These are phyloP conservation scores for Perkinsus marinus DNA, from an alignment of 169 alveolate species.

Conservation along the genomic window DNA sequence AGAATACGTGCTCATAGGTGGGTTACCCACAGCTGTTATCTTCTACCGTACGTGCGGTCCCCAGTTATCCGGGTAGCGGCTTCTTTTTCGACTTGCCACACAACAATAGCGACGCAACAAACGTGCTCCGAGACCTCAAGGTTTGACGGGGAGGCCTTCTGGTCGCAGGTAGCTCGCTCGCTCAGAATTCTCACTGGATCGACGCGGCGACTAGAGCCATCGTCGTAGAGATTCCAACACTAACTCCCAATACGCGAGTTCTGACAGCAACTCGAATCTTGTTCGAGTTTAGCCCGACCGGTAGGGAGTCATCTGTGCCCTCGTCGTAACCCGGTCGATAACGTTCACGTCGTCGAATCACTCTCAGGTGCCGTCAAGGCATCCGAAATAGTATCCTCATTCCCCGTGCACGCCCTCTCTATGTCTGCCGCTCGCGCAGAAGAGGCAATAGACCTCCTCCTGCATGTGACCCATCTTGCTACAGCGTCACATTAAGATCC, in stretches of 20 bases:
- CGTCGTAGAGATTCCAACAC: not conserved
- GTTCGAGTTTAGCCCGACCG: not conserved
- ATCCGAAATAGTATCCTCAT: not conserved
- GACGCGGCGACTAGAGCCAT: not conserved
- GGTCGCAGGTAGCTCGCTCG: not conserved
- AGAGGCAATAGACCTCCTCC: not conserved
- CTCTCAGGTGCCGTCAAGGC: not conserved
- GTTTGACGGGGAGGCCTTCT: not conserved
- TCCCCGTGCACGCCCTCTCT: not conserved
- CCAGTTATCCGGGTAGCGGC: not conserved
- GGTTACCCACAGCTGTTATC: too few species aligned
- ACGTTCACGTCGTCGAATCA: too few species aligned
- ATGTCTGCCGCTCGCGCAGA: not conserved
- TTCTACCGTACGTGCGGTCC: too few species aligned
- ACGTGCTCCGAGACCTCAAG: not conserved
- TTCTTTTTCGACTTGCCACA: not conserved
- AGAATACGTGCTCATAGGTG: not conserved
- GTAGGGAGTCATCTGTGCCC: not conserved
- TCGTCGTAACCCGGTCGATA: too few species aligned
- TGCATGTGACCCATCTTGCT: not conserved
- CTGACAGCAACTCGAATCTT: not conserved
- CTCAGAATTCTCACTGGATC: not conserved
- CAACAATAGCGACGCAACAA: not conserved
- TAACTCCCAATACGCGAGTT: not conserved
- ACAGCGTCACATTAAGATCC: not conserved